phyloP scores from a whole-genome alignment of 306 rosid species.

The Alnus rubra region DNA sequence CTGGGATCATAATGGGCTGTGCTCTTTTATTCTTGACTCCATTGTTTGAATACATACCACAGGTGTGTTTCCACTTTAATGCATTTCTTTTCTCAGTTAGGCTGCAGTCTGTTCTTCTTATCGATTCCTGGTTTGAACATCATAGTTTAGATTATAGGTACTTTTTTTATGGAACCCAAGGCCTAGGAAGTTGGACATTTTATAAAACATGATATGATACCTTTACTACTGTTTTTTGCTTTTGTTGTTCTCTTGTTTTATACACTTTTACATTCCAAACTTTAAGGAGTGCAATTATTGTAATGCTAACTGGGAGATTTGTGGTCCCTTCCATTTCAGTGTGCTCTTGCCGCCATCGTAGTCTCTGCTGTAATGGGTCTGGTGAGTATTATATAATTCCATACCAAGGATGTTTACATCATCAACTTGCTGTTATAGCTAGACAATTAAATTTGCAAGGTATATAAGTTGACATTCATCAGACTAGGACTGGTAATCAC shows the following conservation, averaged over 20 bases:
- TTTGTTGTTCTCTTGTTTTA: background rate
- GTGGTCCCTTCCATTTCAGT: slow-evolving; percentile 50
- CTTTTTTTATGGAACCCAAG: slow-evolving; percentile 15
- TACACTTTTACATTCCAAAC: slow-evolving; percentile 9
- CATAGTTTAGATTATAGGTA: slow-evolving; percentile 22
- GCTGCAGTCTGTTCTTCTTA: slow-evolving; percentile 13
- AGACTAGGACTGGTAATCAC: slow-evolving; percentile 5
- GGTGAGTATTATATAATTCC: slow-evolving; percentile 60
- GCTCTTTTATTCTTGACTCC: slow-evolving; percentile 88
- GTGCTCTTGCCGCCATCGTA: slow-evolving; percentile 93
- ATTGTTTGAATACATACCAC: slow-evolving; percentile 84
- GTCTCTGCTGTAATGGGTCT: slow-evolving; percentile 93
- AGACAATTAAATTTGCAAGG: slow-evolving; percentile 20
- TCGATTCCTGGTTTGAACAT: slow-evolving; percentile 3
- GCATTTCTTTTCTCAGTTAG: slow-evolving; percentile 7
- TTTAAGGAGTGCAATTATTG: slow-evolving; percentile 1
- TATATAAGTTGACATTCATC: background rate
- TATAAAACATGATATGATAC: slow-evolving; percentile 16
- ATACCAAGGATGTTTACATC: slow-evolving; percentile 20
- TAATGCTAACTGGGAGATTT: slow-evolving; percentile 46
- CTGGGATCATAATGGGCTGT: slow-evolving; percentile 73
- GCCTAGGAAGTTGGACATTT: slow-evolving; percentile 8
- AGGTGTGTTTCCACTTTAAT: slow-evolving; percentile 56
- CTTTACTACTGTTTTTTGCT: background rate
- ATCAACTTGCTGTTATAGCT: slow-evolving; percentile 16